Conservation (phyloP, 495 filamentous ascomycete genomes). For the Sporormia fimetaria region DNA sequence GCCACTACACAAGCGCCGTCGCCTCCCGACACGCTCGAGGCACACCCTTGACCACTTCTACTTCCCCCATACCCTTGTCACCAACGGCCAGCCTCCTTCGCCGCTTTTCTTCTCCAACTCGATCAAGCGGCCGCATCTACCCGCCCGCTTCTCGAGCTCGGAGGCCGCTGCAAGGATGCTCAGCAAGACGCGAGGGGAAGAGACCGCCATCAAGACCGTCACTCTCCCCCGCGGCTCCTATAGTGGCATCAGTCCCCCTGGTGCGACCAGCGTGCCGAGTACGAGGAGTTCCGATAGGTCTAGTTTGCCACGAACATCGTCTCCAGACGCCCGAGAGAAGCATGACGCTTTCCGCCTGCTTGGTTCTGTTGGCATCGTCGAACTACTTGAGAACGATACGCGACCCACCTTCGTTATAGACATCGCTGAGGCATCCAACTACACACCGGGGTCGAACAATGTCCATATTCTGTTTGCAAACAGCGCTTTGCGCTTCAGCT, state of each 20-base stretch:
- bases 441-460: constrained; percentile 33
- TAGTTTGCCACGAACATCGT: constrained; percentile 20
- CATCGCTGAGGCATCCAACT: constrained; percentile 43
- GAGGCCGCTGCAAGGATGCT: constrained; percentile 50
- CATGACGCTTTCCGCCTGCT: constrained; percentile 39
- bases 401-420: constrained; percentile 60
- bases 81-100: constrained; percentile 32
- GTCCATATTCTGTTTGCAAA: constrained; percentile 51
- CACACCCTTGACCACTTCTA: constrained; percentile 24
- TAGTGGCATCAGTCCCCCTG: constrained; percentile 38
- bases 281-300: constrained; percentile 27
- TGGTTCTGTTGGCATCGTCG: constrained; percentile 46
- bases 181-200: constrained; percentile 42
- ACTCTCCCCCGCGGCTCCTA: constrained; percentile 51
- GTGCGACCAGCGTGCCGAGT: constrained; percentile 40
- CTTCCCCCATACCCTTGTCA: constrained; percentile 6
- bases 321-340: constrained; percentile 35
- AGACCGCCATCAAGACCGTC: constrained; percentile 47
- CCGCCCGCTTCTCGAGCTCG: constrained; percentile 43
- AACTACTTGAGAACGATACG: constrained; percentile 56
- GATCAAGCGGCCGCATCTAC: constrained; percentile 37
- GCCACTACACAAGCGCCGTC: constrained; percentile 25
- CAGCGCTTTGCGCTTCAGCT: constrained; percentile 41
- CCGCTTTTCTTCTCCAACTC: constrained; percentile 50
- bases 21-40: constrained; percentile 7